Conservation (phyloP, 768 basidiomycete species). For the Amanita molliuscula region DNA sequence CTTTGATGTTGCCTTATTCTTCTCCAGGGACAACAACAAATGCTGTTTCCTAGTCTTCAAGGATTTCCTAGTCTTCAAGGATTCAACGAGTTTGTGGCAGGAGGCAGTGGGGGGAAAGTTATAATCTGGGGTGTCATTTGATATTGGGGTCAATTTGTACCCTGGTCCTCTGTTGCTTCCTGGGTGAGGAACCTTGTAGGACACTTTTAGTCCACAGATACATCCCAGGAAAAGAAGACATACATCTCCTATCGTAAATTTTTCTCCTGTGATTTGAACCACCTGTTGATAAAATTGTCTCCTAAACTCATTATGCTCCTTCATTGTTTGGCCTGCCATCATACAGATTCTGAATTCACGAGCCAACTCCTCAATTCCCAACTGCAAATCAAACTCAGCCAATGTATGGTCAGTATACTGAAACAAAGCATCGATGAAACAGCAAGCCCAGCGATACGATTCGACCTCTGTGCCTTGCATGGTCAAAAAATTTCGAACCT, state of each 20-base stretch:
- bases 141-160: background rate
- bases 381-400: background rate
- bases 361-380: no score
- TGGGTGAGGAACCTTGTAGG: no score
- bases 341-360: no score
- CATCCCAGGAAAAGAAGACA: no score
- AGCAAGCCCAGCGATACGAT: no score
- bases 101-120: background rate
- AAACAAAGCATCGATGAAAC: background rate
- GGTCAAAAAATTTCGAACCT: conserved; percentile 3
- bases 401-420: conserved; percentile 1
- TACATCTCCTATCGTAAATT: no score
- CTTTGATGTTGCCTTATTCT: background rate
- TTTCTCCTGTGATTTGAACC: no score
- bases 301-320: background rate
- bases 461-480: background rate
- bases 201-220: no score
- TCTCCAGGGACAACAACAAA: background rate
- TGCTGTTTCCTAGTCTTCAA: background rate
- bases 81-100: background rate
- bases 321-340: background rate
- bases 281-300: no score
- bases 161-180: background rate
- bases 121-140: background rate
- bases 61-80: background rate